phyloP scores from a whole-genome alignment of 768 basidiomycete genomes.

The Lyophyllum semitale region DNA sequence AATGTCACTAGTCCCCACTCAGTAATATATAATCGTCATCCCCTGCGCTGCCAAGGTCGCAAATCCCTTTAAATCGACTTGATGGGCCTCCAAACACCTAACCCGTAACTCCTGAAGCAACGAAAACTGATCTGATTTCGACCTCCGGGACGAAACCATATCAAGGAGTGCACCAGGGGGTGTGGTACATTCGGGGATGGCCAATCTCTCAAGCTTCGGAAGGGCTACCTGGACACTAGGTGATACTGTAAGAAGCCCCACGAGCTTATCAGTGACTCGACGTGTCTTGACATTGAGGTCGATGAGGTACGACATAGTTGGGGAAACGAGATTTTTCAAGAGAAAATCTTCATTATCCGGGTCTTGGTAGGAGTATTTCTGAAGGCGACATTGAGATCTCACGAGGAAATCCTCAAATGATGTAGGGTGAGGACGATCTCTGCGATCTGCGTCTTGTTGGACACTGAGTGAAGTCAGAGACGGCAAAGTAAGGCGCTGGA shows the following conservation, averaged over 20 bases:
- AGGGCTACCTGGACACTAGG: background rate
- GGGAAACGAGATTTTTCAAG: constrained; percentile 1
- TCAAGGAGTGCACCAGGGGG: background rate
- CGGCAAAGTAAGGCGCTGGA: constrained; percentile 11
- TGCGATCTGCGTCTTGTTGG: background rate
- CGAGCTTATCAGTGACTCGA: background rate
- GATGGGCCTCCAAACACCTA: background rate
- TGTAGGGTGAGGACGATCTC: background rate
- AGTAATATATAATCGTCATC: too few species aligned
- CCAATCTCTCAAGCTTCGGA: constrained; percentile 4
- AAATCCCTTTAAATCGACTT: background rate
- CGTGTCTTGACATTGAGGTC: constrained; percentile 1
- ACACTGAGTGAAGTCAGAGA: constrained; percentile 4
- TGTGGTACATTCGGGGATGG: background rate
- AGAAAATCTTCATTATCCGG: background rate
- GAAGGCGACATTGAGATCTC: constrained; percentile 7
- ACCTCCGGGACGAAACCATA: constrained; percentile 7
- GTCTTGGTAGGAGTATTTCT: background rate
- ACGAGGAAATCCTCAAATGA: constrained; percentile 4
- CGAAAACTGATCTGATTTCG: background rate
- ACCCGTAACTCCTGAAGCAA: background rate
- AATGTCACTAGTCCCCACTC: too few species aligned
- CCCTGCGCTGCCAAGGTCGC: too few species aligned
- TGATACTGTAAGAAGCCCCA: background rate
- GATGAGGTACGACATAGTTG: constrained; percentile 1